Percentiles rank a stretch among this genome's conserved stretches.
These are phyloP conservation scores for Argentina anserina DNA, from an alignment of 306 rosid genomes.

Conservation along the genomic window DNA sequence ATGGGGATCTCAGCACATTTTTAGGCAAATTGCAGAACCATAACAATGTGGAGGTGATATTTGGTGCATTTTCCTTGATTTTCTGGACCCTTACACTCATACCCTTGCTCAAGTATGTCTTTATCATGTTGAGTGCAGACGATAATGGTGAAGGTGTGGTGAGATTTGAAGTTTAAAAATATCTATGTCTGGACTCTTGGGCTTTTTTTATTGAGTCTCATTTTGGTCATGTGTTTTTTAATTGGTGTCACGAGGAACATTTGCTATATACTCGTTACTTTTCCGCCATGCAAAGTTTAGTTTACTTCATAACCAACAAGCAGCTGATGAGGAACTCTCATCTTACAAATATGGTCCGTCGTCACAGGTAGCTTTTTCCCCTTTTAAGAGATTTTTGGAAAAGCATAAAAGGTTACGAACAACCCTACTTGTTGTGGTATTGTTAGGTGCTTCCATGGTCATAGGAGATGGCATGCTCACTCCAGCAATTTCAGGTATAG, in stretches of 20 bases:
- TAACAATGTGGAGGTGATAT: constrained; percentile 57
- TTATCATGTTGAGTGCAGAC: constrained; percentile 75
- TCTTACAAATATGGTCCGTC: constrained; percentile 80
- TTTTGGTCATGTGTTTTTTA: constrained; percentile 17
- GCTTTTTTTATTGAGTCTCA: constrained; percentile 12
- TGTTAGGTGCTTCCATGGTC: constrained; percentile 88
- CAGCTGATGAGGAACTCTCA: constrained; percentile 84
- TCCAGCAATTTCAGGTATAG: constrained; percentile 84
- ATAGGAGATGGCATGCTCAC: constrained; percentile 87
- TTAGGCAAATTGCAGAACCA: constrained; percentile 43
- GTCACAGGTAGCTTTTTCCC: constrained; percentile 47
- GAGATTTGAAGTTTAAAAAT: constrained; percentile 1
- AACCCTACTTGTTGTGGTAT: constrained; percentile 61
- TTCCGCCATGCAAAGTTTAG: constrained; percentile 84
- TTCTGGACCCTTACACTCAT: constrained; percentile 77
- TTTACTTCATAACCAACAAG: constrained; percentile 86
- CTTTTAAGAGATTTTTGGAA: constrained; percentile 69
- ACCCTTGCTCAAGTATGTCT: constrained; percentile 70
- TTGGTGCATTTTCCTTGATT: constrained; percentile 81
- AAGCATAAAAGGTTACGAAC: constrained; percentile 68
- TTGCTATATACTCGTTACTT: constrained; percentile 80
- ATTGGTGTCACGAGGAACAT: constrained; percentile 66
- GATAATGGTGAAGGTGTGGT: constrained; percentile 77
- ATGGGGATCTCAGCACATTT: constrained; percentile 61
- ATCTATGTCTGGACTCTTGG: background rate